These are phyloP conservation scores for Jamesozyma piceae DNA, from an alignment of 805 yeast genomes.

Conservation along the genomic window DNA sequence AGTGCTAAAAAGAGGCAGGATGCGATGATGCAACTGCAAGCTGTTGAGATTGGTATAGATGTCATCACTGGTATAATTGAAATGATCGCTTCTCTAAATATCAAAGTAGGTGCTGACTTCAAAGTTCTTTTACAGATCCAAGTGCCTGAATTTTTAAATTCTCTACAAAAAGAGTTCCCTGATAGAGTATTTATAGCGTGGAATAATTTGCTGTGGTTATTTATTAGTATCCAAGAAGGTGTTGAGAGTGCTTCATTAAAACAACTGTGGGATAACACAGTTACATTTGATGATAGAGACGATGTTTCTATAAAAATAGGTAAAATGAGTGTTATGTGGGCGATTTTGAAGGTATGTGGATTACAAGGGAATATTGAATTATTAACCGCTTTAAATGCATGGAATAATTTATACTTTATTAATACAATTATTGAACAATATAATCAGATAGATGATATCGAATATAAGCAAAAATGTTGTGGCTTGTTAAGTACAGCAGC, in stretches of 20 bases:
- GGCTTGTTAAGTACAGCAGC: constrained; percentile 50
- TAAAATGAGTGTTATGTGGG: constrained; percentile 39
- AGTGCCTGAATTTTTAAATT: constrained; percentile 33
- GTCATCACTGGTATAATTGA: constrained; percentile 69
- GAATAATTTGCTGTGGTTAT: constrained; percentile 60
- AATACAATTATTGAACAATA: constrained; percentile 15
- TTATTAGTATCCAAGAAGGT: constrained; percentile 19
- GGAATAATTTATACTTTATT: constrained; percentile 24
- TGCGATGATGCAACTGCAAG: constrained; percentile 47
- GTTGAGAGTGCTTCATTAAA: constrained; percentile 8
- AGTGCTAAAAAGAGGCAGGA: constrained; percentile 34
- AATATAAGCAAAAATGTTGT: constrained; percentile 31
- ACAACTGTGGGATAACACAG: constrained; percentile 14
- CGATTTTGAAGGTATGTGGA: constrained; percentile 27
- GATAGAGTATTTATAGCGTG: constrained; percentile 54
- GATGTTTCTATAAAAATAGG: constrained; percentile 29
- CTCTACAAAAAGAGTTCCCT: constrained; percentile 40
- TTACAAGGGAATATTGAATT: constrained; percentile 10
- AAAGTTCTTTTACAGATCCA: constrained; percentile 12
- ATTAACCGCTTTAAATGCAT: constrained; percentile 12
- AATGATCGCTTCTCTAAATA: constrained; percentile 29
- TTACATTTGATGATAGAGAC: constrained; percentile 8
- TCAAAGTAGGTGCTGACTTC: constrained; percentile 3
- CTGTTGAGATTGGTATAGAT: constrained; percentile 66
- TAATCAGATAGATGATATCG: constrained; percentile 22